Percentiles rank a stretch among this genome's conserved stretches.
Conservation (phyloP, 2,329 filamentous ascomycete genomes). For the Ophiocordyceps polyrhachis-furcata region DNA sequence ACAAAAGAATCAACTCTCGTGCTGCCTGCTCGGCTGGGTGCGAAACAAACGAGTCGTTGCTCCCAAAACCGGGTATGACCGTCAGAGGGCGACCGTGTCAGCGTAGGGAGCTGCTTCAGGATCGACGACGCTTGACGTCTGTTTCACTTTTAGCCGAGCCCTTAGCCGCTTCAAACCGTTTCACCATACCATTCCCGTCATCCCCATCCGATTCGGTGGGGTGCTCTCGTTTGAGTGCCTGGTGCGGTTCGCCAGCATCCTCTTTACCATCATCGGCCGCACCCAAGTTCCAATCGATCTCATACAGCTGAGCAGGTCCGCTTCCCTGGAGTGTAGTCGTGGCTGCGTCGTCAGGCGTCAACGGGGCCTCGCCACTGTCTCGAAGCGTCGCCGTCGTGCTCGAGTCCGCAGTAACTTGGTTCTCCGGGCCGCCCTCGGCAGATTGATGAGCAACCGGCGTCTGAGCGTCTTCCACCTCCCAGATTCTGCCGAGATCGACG, state of each 20-base stretch:
- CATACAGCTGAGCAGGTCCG: not conserved
- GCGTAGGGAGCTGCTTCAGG: constrained; percentile 7
- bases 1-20: not conserved
- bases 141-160: constrained; percentile 3
- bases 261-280: not conserved
- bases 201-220: constrained; percentile 8
- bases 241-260: not conserved
- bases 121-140: constrained; percentile 34
- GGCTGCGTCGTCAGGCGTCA: not conserved
- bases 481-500: not conserved
- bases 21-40: not conserved
- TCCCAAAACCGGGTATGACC: not conserved
- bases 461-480: constrained; percentile 1
- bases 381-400: not conserved
- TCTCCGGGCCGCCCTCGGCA: not conserved
- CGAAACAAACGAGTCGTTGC: not conserved
- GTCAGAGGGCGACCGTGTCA: constrained; percentile 3
- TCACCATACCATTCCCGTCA: constrained; percentile 14
- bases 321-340: not conserved
- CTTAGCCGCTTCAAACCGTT: not conserved
- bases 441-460: not conserved
- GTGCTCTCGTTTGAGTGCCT: not conserved
- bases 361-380: not conserved
- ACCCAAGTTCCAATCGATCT: not conserved
- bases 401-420: not conserved